Evolutionary conservation across 2,329 filamentous ascomycete genomes (phyloP), one percentile per base, ranked within the genome.

Genomic region (Epichloe glyceriae): DNA sequence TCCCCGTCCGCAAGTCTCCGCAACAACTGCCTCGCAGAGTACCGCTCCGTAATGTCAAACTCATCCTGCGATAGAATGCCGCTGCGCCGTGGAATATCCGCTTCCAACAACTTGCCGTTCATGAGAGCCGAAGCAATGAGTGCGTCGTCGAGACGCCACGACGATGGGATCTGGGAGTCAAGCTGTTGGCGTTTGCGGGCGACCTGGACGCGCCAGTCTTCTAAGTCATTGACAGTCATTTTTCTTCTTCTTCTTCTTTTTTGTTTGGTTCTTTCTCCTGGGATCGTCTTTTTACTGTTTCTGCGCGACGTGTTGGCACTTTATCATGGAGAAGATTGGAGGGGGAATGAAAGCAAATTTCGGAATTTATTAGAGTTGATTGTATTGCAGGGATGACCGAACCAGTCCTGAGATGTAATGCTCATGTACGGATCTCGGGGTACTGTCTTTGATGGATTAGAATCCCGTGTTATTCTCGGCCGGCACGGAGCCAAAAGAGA

Each of bases 11-110:
- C 62, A 19, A 73, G 65, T 15, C 61, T 64, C 38, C 60, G 58
- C 0, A 69, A 61, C 26, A 75, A 61, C 6, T 56, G 59, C 8
- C 62, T 57, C 1, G 65, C 67, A 50, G 68, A 65, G 51, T 69
- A 67, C 6, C 63, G 59, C 47, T 72, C 68, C 0, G 74, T 76
- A 35, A 76, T 71, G 11, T 64, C 63, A 8, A 74, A 55, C 56
- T 76, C 73, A 5, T 58, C 48, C 0, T 62, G 50, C 0, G 67
- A 67, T 1, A 76, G 58, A 4, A 76, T 60, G 0, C 71, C 70
- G 46, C 53, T 58, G 12, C 51, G 52, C 15, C 52, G 53, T 4
- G 53, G 52, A 5, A 60, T 51, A 8, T 55, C 54, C 17, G 57
- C 30, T 15, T 44, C 51, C 1, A 50, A 33, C 10, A 50, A 30